phyloP scores from a whole-genome alignment of 2,329 filamentous ascomycete genomes.

The Ophiostoma quercus region DNA sequence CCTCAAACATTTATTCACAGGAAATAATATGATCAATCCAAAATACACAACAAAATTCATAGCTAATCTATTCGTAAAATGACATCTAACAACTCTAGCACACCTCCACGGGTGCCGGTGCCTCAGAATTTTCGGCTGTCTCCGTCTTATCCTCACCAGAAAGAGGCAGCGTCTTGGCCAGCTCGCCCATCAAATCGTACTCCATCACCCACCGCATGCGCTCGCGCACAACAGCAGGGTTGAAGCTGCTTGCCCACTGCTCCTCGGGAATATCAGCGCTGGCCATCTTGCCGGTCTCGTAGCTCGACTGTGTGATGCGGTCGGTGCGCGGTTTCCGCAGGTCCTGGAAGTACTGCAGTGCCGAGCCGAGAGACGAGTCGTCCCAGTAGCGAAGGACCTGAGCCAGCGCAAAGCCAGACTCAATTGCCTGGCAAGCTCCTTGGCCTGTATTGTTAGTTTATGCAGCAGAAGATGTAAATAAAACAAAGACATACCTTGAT shows the following conservation, averaged over 20 bases:
- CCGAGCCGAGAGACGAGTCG: constrained; percentile 18
- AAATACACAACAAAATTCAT: background rate
- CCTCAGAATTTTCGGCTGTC: background rate
- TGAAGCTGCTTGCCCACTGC: constrained; percentile 23
- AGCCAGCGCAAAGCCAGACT: constrained; percentile 35
- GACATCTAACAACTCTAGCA: background rate
- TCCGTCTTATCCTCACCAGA: background rate
- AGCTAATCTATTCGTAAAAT: background rate
- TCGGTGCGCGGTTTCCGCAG: constrained; percentile 27
- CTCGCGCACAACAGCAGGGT: constrained; percentile 22
- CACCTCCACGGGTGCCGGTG: background rate
- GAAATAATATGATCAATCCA: too few relatives aligned
- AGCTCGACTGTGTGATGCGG: constrained; percentile 24
- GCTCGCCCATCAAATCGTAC: constrained; percentile 24
- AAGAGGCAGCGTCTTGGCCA: constrained; percentile 22
- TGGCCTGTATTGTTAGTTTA: constrained; percentile 31
- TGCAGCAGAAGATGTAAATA: background rate
- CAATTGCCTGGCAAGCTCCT: constrained; percentile 42
- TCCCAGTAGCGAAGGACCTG: constrained; percentile 30
- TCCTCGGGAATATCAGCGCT: constrained; percentile 27
- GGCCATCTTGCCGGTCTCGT: constrained; percentile 27
- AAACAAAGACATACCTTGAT: constrained; percentile 35
- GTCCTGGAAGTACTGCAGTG: constrained; percentile 25
- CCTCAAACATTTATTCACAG: background rate
- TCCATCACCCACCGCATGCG: constrained; percentile 28